Conservation (phyloP, 805 yeast species). For the Saturnispora hagleri region DNA sequence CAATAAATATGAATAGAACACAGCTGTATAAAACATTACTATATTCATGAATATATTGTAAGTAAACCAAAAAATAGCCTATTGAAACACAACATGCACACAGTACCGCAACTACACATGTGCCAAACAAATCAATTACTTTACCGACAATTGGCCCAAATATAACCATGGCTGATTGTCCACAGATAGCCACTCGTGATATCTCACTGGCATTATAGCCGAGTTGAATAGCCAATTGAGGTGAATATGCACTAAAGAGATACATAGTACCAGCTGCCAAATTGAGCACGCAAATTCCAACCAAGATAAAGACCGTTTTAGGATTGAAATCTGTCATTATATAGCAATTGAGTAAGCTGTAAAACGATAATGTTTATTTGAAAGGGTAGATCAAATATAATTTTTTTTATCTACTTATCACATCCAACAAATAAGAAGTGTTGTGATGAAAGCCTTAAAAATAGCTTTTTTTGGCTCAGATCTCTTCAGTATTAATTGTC, state of each 20-base stretch:
- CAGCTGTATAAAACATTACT: conserved; percentile 36
- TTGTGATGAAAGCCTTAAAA: conserved; percentile 9
- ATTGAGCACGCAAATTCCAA: conserved; percentile 17
- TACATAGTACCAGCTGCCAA: conserved; percentile 67
- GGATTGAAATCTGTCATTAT: neutral
- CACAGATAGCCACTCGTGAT: conserved; percentile 56
- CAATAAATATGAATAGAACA: conserved; percentile 44
- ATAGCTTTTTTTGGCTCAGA: conserved; percentile 79
- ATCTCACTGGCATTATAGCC: conserved; percentile 53
- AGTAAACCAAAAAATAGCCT: conserved; percentile 50
- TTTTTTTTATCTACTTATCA: neutral
- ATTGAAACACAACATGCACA: conserved; percentile 41
- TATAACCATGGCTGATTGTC: conserved; percentile 54
- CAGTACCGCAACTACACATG: conserved; percentile 38
- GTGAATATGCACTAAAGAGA: conserved; percentile 68
- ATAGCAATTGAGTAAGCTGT: neutral
- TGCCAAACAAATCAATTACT: conserved; percentile 56
- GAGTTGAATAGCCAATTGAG: conserved; percentile 57
- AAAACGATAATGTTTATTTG: neutral
- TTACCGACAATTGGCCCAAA: conserved; percentile 63
- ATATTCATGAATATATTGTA: conserved; percentile 36
- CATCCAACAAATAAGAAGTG: neutral
- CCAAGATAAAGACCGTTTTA: conserved; percentile 15
- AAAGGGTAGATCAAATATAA: neutral
- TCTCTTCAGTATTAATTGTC: conserved; percentile 49